phyloP scores from a whole-genome alignment of 306 rosid species.

The Fragaria ananassa region DNA sequence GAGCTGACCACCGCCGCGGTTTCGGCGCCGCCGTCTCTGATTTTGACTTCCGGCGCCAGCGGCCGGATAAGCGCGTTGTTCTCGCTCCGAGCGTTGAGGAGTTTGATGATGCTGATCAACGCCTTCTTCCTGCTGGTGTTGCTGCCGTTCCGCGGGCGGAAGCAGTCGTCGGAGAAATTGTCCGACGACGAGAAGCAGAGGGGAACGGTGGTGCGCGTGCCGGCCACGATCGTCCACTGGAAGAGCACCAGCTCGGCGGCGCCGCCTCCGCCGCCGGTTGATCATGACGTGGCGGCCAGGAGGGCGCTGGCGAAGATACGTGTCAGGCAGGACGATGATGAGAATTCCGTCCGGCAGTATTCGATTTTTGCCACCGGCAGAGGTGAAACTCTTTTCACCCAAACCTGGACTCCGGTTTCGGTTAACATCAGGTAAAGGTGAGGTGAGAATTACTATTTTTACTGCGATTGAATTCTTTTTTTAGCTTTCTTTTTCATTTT shows the following conservation, averaged over 20 bases:
- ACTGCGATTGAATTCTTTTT: neutral
- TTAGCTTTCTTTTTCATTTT: neutral
- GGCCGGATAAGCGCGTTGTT: constrained; percentile 56
- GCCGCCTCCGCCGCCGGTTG: constrained; percentile 24
- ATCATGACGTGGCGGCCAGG: constrained; percentile 51
- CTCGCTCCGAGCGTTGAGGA: constrained; percentile 52
- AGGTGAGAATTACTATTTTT: too few relatives aligned
- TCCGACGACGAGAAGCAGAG: constrained; percentile 33
- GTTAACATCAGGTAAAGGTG: constrained; percentile 56
- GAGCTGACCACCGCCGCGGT: constrained; percentile 14
- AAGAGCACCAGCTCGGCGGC: constrained; percentile 24
- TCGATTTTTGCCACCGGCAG: constrained; percentile 47
- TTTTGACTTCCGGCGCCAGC: constrained; percentile 71
- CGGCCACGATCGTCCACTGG: constrained; percentile 53
- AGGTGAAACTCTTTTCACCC: constrained; percentile 75
- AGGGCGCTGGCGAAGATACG: constrained; percentile 65
- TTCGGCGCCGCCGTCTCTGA: constrained; percentile 24
- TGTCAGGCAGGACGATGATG: constrained; percentile 49
- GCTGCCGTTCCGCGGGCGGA: constrained; percentile 64
- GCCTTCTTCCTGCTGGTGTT: constrained; percentile 50
- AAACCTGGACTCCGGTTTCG: constrained; percentile 67
- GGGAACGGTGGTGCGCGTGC: constrained; percentile 48
- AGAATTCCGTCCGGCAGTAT: constrained; percentile 41
- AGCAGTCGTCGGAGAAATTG: constrained; percentile 24
- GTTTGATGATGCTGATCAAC: constrained; percentile 46